These are phyloP conservation scores for Sclerotinia nivalis DNA, from an alignment of 2,329 filamentous ascomycete species.

Conservation along the genomic window DNA sequence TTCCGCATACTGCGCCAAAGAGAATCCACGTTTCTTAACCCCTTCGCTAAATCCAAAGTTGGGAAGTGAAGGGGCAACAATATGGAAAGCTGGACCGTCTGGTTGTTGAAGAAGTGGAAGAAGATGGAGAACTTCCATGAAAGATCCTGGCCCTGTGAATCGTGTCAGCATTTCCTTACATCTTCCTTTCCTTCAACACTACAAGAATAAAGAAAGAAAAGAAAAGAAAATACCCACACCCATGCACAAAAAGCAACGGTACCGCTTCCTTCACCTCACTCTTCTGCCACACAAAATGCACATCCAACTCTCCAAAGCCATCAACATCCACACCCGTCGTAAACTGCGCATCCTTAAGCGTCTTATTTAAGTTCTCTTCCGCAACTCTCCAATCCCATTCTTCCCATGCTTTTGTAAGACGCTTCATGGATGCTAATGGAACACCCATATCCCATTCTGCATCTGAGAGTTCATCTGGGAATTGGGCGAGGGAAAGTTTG, in stretches of 20 bases:
- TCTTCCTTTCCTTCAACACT: neutral
- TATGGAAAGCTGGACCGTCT: constrained; percentile 30
- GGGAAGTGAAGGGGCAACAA: constrained; percentile 58
- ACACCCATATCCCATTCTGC: constrained; percentile 59
- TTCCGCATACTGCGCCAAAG: constrained; percentile 62
- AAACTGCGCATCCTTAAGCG: constrained; percentile 52
- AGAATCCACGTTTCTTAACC: constrained; percentile 50
- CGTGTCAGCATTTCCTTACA: neutral
- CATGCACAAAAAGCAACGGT: constrained; percentile 61
- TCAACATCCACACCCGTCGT: constrained; percentile 54
- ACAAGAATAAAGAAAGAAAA: neutral
- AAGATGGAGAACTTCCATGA: constrained; percentile 24
- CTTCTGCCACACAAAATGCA: constrained; percentile 65
- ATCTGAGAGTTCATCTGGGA: constrained; percentile 57
- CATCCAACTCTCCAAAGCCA: constrained; percentile 58
- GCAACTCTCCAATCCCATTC: constrained; percentile 62
- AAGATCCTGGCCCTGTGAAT: constrained; percentile 27
- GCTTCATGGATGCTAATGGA: constrained; percentile 59
- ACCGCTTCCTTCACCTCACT: constrained; percentile 53
- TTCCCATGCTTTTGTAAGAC: constrained; percentile 59
- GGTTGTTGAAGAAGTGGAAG: constrained; percentile 31
- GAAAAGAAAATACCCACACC: constrained; percentile 45
- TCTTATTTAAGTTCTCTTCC: constrained; percentile 58
- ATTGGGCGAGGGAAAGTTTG: constrained; percentile 55
- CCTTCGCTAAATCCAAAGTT: constrained; percentile 51